These are phyloP conservation scores for Calonectria pteridis DNA, from an alignment of 2,329 filamentous ascomycete species.

Conservation along the genomic window DNA sequence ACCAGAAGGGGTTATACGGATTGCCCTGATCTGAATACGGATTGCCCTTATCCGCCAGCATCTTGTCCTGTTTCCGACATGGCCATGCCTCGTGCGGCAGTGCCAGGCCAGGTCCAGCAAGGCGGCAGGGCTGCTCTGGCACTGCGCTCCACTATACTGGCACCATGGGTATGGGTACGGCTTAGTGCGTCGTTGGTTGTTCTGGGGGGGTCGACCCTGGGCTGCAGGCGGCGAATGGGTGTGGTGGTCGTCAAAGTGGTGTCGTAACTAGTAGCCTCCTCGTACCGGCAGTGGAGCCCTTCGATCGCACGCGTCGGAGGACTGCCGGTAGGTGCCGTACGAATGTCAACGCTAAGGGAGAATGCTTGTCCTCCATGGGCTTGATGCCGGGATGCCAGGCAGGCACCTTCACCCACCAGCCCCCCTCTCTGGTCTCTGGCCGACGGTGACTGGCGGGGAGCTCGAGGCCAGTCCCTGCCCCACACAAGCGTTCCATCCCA, in stretches of 20 bases:
- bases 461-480: conserved; percentile 13
- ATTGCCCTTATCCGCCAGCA: conserved; percentile 16
- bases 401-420: conserved; percentile 4
- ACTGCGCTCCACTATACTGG: conserved; percentile 6
- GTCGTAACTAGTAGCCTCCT: conserved; percentile 21
- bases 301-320: conserved; percentile 24
- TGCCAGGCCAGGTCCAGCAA: conserved; percentile 7
- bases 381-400: not conserved
- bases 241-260: conserved; percentile 8
- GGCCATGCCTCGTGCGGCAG: conserved; percentile 16
- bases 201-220: conserved; percentile 9
- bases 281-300: conserved; percentile 20
- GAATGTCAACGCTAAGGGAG: conserved; percentile 10
- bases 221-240: conserved; percentile 8
- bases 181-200: conserved; percentile 11
- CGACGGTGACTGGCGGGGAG: not conserved
- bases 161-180: conserved; percentile 12
- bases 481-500: conserved; percentile 11
- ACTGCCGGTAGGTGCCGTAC: conserved; percentile 28
- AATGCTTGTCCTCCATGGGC: not conserved
- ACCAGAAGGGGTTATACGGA: conserved; percentile 11
- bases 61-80: conserved; percentile 10
- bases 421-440: not conserved
- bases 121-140: conserved; percentile 8
- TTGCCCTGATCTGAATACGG: conserved; percentile 16